These are phyloP conservation scores for Porogramme epimiltina DNA, from an alignment of 1,284 basidiomycete genomes.

Conservation along the genomic window DNA sequence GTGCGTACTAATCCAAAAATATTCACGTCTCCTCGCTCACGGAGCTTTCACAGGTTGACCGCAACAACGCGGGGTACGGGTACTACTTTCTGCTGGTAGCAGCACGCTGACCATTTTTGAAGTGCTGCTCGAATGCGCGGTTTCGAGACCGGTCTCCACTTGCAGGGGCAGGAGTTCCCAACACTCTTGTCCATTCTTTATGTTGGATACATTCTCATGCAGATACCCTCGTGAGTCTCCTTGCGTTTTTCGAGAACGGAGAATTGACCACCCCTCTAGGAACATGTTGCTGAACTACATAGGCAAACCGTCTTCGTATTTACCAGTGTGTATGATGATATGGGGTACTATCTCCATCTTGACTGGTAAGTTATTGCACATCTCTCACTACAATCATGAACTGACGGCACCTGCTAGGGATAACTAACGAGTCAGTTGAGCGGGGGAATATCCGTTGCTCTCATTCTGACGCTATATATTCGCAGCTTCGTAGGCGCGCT, in stretches of 20 bases:
- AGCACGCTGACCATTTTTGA: background rate
- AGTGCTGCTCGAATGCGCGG: conserved; percentile 71
- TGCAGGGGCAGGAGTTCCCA: conserved; percentile 68
- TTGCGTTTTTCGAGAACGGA: no score
- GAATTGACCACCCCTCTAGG: conserved; percentile 33
- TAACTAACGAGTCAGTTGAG: conserved; percentile 31
- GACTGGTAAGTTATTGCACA: conserved; percentile 16
- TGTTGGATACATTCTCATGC: conserved; percentile 80
- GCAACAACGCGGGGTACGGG: conserved; percentile 64
- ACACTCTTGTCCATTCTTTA: conserved; percentile 76
- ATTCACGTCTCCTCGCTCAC: background rate
- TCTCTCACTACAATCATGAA: background rate
- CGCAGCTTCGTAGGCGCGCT: conserved; percentile 68
- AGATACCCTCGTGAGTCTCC: conserved; percentile 69
- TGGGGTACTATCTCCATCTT: conserved; percentile 45
- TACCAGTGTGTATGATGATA: conserved; percentile 69
- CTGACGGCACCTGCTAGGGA: conserved; percentile 6
- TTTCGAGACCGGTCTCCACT: conserved; percentile 66
- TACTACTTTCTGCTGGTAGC: background rate
- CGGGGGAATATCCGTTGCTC: no score
- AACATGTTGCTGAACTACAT: conserved; percentile 76
- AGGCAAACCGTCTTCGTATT: conserved; percentile 73
- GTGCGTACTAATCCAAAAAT: conserved; percentile 36
- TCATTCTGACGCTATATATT: background rate
- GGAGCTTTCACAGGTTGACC: conserved; percentile 49